Base-by-base conservation (phyloP, 1,284 basidiomycete genomes). In the Irpex sp. region DNA sequence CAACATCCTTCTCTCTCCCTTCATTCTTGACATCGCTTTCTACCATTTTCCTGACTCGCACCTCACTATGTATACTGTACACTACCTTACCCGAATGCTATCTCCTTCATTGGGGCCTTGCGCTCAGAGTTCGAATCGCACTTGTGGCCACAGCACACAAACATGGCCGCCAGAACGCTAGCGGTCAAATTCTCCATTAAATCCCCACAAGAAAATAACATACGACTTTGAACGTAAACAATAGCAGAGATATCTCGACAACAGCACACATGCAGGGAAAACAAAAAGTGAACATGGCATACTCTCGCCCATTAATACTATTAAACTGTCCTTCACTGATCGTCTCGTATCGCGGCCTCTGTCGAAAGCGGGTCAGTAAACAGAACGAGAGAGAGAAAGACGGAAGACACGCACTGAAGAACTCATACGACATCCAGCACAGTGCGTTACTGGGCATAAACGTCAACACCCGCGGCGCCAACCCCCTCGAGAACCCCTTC, bases 361-460 rank as follows among this genome's bases (percentile, higher is more conserved):
- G 76, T 59, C 71, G 65, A 61, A 45, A 59, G 61, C 47, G 47
- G 39, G 62, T 65, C 58, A 61, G 61, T 53, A 9, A 28, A 14
- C 18, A 7, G 10, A 12, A 33, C 5, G 28, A 18, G 56, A 56
- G 60, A 19, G 55, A 51, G 42, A 51, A 16, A 33, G 51, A n/a
- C 14, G 87, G 19, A 18, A 1, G 19, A 12, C 16, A 51, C 93
- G 78, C 73, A 95, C 93, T 96, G 82, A 96, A 96, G 78, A 95
- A 96, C 77, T 96, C 94, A 72, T 96, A 96, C 57, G 91, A 94
- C 73, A 98, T 79, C 96, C 97, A 99, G 77, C 94, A 97, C 57
- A 99, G 82, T 6, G 97, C 97, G 62, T 97, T 98, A 71, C 93
- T 96, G 8, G 97, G 97, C 87, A 98, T 94, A 65, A 94, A 94